Evolutionary conservation across 768 basidiomycete species (phyloP).

Genomic region (Calocera viscosa): DNA sequence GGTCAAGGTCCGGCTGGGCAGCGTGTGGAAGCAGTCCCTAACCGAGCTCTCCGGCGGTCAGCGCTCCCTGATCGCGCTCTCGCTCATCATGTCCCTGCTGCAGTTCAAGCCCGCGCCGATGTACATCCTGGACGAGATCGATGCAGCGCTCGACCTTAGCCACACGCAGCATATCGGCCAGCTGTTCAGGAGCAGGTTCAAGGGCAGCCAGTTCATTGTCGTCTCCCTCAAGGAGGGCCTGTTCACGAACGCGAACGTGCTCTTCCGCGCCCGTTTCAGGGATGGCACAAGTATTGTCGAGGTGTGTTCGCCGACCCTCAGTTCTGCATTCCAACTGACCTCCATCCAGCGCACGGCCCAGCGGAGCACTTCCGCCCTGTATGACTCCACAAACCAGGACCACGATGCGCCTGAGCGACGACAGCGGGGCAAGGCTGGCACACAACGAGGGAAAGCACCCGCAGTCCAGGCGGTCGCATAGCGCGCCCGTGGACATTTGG

Average conservation of each 20-base stretch:
- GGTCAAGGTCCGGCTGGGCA: constrained; percentile 90
- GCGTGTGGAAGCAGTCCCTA: constrained; percentile 94
- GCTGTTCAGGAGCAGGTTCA: constrained; percentile 94
- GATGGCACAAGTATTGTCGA: constrained; percentile 91
- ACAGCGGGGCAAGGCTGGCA: neutral
- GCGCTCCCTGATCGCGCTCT: constrained; percentile 94
- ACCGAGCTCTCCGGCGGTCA: constrained; percentile 97
- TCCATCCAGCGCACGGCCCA: constrained; percentile 13
- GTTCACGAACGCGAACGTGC: constrained; percentile 93
- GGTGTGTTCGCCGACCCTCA: constrained; percentile 17
- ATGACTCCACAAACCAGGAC: constrained; percentile 14
- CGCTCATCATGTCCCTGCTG: constrained; percentile 96
- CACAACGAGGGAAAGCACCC: neutral
- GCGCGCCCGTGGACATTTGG: neutral
- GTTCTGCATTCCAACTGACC: neutral
- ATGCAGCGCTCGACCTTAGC: constrained; percentile 89
- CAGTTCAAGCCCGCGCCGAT: constrained; percentile 98
- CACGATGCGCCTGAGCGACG: constrained; percentile 11
- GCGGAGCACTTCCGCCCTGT: constrained; percentile 12
- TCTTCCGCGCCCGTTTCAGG: constrained; percentile 84
- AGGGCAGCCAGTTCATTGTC: constrained; percentile 96
- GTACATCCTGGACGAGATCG: constrained; percentile 99
- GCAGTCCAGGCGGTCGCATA: neutral
- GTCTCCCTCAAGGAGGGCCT: constrained; percentile 93
- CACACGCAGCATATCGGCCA: constrained; percentile 97